Evolutionary conservation across 352 stramenopile species (phyloP).

Genomic region (Saprolegnia parasitica): DNA sequence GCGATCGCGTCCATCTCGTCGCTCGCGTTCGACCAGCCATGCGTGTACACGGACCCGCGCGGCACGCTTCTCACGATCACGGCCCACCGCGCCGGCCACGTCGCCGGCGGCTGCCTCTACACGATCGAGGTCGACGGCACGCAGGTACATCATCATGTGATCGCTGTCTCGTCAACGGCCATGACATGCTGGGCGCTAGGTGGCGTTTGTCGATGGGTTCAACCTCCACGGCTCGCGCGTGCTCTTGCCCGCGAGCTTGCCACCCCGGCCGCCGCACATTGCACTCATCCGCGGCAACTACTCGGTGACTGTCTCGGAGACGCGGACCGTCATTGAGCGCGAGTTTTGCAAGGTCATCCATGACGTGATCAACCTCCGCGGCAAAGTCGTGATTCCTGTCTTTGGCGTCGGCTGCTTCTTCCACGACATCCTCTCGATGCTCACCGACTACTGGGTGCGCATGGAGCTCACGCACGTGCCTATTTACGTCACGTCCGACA

Average conservation of each 20-base stretch:
- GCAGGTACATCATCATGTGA: slow-evolving; percentile 33
- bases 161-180: not conserved
- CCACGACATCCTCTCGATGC: slow-evolving; percentile 67
- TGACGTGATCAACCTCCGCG: slow-evolving; percentile 63
- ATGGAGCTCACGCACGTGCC: slow-evolving; percentile 43
- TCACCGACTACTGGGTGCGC: slow-evolving; percentile 69
- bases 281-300: slow-evolving; percentile 71
- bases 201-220: slow-evolving; percentile 57
- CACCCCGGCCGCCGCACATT: slow-evolving; percentile 48
- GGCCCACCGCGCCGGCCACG: slow-evolving; percentile 74
- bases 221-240: slow-evolving; percentile 69
- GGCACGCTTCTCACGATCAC: slow-evolving; percentile 57
- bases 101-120: slow-evolving; percentile 69
- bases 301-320: slow-evolving; percentile 80
- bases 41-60: not conserved
- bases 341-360: slow-evolving; percentile 74
- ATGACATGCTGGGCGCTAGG: not conserved
- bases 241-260: slow-evolving; percentile 62
- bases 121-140: slow-evolving; percentile 67
- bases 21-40: slow-evolving; percentile 8
- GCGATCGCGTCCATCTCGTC: slow-evolving; percentile 13
- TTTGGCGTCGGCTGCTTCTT: slow-evolving; percentile 67
- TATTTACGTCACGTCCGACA: slow-evolving; percentile 62
- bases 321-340: slow-evolving; percentile 67
- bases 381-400: slow-evolving; percentile 82